These are phyloP conservation scores for Blastocystis sp. DNA, from an alignment of 352 stramenopile genomes.

Conservation along the genomic window DNA sequence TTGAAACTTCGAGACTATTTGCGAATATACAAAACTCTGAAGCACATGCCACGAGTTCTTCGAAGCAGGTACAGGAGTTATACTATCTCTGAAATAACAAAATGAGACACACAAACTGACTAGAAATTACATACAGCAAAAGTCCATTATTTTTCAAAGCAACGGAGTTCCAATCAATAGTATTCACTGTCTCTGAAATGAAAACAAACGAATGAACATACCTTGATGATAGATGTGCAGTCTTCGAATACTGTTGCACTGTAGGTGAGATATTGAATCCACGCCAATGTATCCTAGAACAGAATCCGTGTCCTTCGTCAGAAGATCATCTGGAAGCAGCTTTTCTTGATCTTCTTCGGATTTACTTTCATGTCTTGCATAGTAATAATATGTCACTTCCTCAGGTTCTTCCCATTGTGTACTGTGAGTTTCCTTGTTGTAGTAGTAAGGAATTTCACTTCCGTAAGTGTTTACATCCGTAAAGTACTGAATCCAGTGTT, in stretches of 20 bases:
- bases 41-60: conserved; percentile 25
- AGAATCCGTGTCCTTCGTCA: neutral
- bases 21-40: neutral
- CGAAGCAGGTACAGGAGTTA: neutral
- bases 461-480: neutral
- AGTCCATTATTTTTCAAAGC: neutral
- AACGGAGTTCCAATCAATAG: neutral
- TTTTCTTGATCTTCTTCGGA: neutral
- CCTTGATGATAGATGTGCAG: neutral
- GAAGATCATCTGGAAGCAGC: neutral
- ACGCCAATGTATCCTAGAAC: neutral
- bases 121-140: neutral
- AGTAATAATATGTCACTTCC: neutral
- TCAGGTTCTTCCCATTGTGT: conserved; percentile 36
- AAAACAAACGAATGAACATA: neutral
- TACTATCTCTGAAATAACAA: neutral
- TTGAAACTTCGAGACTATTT: neutral
- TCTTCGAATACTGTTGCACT: conserved; percentile 5
- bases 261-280: conserved; percentile 1
- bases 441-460: conserved; percentile 38
- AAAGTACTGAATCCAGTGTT: conserved; percentile 43
- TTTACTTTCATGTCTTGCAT: neutral
- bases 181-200: neutral
- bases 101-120: neutral
- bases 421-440: conserved; percentile 18